Conservation (phyloP, 805 yeast genomes). For the Yueomyces sp. region DNA sequence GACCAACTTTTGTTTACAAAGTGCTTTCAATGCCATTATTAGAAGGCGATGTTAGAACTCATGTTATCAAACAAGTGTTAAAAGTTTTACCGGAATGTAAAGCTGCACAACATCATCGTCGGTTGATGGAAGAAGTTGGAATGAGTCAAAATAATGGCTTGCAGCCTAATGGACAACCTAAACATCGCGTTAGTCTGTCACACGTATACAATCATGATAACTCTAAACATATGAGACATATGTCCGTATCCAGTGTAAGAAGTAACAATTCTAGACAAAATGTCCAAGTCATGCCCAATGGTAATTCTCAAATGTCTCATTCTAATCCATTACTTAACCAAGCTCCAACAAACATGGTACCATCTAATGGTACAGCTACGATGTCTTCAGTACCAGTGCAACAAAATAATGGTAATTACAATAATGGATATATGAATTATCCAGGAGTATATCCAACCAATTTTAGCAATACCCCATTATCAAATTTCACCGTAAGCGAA, state of each 20-base stretch:
- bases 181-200: constrained; percentile 8
- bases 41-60: constrained; percentile 41
- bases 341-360: not conserved
- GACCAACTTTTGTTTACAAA: constrained; percentile 69
- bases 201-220: constrained; percentile 13
- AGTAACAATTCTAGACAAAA: constrained; percentile 20
- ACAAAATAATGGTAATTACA: not conserved
- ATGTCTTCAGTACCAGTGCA: not conserved
- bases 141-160: constrained; percentile 17
- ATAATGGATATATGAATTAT: constrained; percentile 13
- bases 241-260: constrained; percentile 20
- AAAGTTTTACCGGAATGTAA: constrained; percentile 46
- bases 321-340: not conserved
- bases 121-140: constrained; percentile 88
- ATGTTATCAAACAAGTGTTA: constrained; percentile 48
- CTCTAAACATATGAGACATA: constrained; percentile 16
- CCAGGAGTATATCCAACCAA: constrained; percentile 22
- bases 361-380: not conserved
- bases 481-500: constrained; percentile 3
- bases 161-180: not conserved
- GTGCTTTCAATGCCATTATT: constrained; percentile 60
- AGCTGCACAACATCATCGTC: constrained; percentile 62
- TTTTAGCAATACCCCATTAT: constrained; percentile 1
- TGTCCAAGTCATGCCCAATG: not conserved
- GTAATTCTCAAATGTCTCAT: not conserved